phyloP scores from a whole-genome alignment of 306 rosid genomes.

The Trichosanthes truncata region DNA sequence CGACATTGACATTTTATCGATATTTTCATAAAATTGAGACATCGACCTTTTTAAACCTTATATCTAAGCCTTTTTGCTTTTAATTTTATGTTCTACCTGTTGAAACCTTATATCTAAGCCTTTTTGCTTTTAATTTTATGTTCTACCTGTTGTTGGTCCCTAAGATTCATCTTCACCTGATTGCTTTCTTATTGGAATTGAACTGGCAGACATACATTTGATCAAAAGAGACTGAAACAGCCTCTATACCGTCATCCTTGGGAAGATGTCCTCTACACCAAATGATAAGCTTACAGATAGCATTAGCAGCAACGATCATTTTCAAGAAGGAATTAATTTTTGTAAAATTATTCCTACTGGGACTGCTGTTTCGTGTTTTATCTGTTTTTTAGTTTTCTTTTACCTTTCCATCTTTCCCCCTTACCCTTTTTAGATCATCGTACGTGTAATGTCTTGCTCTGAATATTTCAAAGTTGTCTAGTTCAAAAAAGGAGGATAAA shows the following conservation, averaged over 20 bases:
- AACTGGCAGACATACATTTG: constrained; percentile 80
- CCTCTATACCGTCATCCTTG: constrained; percentile 97
- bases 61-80: no score
- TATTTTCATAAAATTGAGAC: no score
- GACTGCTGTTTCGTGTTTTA: neutral
- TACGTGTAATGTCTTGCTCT: neutral
- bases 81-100: no score
- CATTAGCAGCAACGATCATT: neutral
- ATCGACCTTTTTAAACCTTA: no score
- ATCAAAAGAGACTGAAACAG: constrained; percentile 96
- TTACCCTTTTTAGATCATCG: neutral
- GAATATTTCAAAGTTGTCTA: neutral
- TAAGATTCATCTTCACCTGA: neutral
- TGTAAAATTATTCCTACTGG: neutral
- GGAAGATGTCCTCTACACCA: constrained; percentile 97
- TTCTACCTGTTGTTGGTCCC: no score
- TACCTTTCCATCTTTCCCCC: neutral
- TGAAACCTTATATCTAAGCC: no score
- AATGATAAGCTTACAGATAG: constrained; percentile 35
- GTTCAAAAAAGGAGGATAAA: neutral
- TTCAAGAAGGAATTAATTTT: neutral
- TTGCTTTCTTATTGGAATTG: neutral
- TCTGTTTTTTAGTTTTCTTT: neutral
- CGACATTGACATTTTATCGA: no score
- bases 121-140: no score